Evolutionary conservation across 176 grass and related monocot species (phyloP).

Genomic region (Bromus sterilis): DNA sequence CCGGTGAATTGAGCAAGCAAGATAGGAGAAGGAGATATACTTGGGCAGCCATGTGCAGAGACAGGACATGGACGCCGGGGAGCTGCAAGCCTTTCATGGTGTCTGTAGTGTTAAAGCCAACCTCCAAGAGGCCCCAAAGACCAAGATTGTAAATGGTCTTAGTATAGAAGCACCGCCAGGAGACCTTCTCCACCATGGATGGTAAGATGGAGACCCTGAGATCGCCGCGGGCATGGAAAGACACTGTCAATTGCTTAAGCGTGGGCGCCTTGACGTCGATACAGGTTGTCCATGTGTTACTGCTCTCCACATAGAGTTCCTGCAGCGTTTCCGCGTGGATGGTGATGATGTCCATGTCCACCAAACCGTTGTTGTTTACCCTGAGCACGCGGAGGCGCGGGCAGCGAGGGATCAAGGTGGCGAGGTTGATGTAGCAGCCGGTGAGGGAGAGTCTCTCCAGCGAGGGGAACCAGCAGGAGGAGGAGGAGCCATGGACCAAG

Average conservation of each 20-base stretch:
- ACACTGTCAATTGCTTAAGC: not conserved
- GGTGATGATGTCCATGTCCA: not conserved
- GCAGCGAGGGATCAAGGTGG: not conserved
- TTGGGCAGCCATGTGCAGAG: accelerated
- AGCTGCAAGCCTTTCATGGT: too few relatives aligned
- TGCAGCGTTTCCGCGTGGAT: not conserved
- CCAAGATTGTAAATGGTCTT: too few relatives aligned
- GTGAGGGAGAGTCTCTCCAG: not conserved
- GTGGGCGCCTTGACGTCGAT: not conserved
- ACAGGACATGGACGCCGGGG: not conserved
- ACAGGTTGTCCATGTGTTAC: accelerated
- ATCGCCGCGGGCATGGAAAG: accelerated
- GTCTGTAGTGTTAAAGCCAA: too few relatives aligned
- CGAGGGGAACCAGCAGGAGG: not conserved
- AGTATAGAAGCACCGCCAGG: not conserved
- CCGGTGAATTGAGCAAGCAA: not conserved
- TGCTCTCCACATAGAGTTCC: not conserved
- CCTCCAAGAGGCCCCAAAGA: not conserved
- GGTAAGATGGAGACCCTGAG: not conserved
- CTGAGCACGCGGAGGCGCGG: not conserved
- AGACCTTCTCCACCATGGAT: not conserved
- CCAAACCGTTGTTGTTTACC: too few relatives aligned
- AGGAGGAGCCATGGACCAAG: too few relatives aligned
- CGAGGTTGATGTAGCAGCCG: not conserved
- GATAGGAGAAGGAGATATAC: too few relatives aligned